Conservation (phyloP, 1,284 basidiomycete genomes). For the Ustilago hordei region DNA sequence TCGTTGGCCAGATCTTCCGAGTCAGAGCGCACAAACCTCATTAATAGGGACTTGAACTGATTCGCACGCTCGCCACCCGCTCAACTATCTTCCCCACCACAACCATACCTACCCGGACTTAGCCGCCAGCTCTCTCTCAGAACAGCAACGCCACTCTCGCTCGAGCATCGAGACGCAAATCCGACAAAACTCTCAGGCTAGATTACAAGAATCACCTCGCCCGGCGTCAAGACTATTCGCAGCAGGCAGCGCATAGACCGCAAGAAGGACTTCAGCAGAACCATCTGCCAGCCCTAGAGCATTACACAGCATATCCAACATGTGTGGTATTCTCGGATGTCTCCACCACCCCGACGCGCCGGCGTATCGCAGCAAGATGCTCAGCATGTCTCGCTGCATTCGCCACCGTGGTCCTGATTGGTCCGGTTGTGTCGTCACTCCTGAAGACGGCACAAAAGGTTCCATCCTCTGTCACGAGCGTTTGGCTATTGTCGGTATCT, state of each 20-base stretch:
- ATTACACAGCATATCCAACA: constrained; percentile 23
- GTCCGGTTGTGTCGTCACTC: constrained; percentile 67
- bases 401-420: constrained; percentile 70
- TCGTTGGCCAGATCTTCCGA: background rate
- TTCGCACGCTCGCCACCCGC: background rate
- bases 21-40: background rate
- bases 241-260: background rate
- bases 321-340: constrained; percentile 69
- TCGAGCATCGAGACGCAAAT: background rate
- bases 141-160: constrained; percentile 3
- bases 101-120: background rate
- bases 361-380: constrained; percentile 66
- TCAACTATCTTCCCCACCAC: background rate
- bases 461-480: constrained; percentile 71
- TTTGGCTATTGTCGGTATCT: constrained; percentile 96
- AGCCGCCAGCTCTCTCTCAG: background rate
- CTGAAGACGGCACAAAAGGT: constrained; percentile 57
- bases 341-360: constrained; percentile 66
- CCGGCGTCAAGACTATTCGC: background rate
- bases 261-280: background rate
- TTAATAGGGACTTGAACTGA: background rate
- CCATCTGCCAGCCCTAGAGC: too few species aligned
- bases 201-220: background rate
- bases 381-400: constrained; percentile 67
- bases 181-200: background rate